Evolutionary conservation across 176 grass and related monocot species (phyloP).

Genomic region (Urochloa ruziziensis): DNA sequence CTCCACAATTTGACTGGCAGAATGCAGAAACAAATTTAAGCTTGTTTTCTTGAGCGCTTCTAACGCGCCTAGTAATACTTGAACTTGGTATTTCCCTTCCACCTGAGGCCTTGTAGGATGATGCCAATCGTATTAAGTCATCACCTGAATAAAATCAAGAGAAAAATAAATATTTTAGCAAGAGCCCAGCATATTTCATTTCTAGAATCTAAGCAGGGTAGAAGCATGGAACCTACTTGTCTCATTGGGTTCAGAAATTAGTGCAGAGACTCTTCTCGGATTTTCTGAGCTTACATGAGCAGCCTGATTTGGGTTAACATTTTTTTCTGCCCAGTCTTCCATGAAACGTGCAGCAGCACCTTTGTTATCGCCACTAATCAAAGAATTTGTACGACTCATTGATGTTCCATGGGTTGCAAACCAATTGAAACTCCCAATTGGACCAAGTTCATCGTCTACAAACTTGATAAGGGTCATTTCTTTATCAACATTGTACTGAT

Average conservation of each 20-base stretch:
- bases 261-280: conserved; percentile 67
- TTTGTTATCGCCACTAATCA: conserved; percentile 98
- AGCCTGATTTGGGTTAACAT: conserved; percentile 44
- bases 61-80: conserved; percentile 50
- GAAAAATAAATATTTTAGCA: conserved; percentile 14
- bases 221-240: conserved; percentile 51
- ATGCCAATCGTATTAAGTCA: conserved; percentile 66
- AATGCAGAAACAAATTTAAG: conserved; percentile 91
- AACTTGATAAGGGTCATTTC: conserved; percentile 93
- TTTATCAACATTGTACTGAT: conserved; percentile 85
- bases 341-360: conserved; percentile 94
- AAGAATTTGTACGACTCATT: conserved; percentile 86
- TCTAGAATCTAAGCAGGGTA: not conserved
- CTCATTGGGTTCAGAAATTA: conserved; percentile 73
- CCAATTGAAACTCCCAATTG: conserved; percentile 92
- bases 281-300: conserved; percentile 18
- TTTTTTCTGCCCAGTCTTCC: conserved; percentile 82
- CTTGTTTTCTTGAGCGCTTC: conserved; percentile 48
- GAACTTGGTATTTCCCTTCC: conserved; percentile 62
- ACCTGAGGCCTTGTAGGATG: conserved; percentile 77
- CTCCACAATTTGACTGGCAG: conserved; percentile 97
- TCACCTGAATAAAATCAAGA: conserved; percentile 44
- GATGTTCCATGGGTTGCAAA: conserved; percentile 98
- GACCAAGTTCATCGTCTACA: conserved; percentile 67
- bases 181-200: not conserved